Percentiles rank a stretch among this genome's conserved stretches.
These are phyloP conservation scores for Bauhinia variegata DNA, from an alignment of 306 rosid genomes.

Conservation along the genomic window DNA sequence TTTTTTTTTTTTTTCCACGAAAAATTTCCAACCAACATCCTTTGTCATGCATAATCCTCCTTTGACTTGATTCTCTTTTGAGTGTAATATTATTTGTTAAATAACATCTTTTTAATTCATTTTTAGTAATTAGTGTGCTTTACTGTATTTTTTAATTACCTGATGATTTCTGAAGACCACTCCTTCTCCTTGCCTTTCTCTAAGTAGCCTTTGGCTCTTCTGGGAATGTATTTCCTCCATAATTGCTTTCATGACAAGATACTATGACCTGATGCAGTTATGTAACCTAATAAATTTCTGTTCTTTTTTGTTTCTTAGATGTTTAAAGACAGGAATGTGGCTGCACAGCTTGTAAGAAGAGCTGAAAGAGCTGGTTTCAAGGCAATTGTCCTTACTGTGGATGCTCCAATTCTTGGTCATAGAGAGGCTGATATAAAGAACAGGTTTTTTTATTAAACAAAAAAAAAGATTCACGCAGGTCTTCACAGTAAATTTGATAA, in stretches of 20 bases:
- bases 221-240: background rate
- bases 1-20: background rate
- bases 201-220: too few species aligned
- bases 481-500: constrained; percentile 22
- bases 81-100: too few species aligned
- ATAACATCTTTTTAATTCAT: too few species aligned
- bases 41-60: too few species aligned
- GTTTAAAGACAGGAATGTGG: constrained; percentile 74
- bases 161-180: too few species aligned
- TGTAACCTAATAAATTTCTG: constrained; percentile 8
- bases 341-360: constrained; percentile 85
- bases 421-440: constrained; percentile 97
- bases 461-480: constrained; percentile 8
- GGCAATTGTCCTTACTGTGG: constrained; percentile 96
- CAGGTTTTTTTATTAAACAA: constrained; percentile 57
- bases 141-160: too few species aligned
- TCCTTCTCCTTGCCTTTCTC: too few species aligned
- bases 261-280: constrained; percentile 1
- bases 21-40: background rate
- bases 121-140: too few species aligned
- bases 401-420: constrained; percentile 92
- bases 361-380: constrained; percentile 98
- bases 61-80: too few species aligned
- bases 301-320: constrained; percentile 55
- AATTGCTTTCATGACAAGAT: background rate